Evolutionary conservation across 805 yeast genomes (phyloP).

Genomic region (Spathaspora girioi): DNA sequence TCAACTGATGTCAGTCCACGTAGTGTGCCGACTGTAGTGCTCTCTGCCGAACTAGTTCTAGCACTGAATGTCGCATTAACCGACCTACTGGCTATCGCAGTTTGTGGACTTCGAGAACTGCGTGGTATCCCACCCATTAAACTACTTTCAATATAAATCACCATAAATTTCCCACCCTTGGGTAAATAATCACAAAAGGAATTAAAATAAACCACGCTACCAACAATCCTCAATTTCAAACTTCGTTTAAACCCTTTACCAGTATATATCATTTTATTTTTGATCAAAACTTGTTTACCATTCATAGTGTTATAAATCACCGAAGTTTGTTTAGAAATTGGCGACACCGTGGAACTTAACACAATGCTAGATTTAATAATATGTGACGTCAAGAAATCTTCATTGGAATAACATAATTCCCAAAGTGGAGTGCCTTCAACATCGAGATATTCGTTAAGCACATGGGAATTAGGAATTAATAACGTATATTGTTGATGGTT

Average conservation of each 20-base stretch:
- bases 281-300: constrained; percentile 52
- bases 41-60: too few species aligned
- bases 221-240: constrained; percentile 39
- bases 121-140: constrained; percentile 37
- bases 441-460: constrained; percentile 35
- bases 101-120: too few species aligned
- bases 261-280: constrained; percentile 51
- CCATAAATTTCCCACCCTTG: constrained; percentile 50
- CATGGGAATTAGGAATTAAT: constrained; percentile 58
- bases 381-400: constrained; percentile 63
- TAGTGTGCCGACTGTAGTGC: too few species aligned
- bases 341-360: constrained; percentile 18
- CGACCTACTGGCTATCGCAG: too few species aligned
- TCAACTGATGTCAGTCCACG: background rate
- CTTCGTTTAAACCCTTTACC: constrained; percentile 55
- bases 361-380: constrained; percentile 39
- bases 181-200: constrained; percentile 61
- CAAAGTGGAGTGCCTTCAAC: constrained; percentile 23
- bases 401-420: constrained; percentile 51
- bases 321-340: constrained; percentile 31
- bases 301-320: constrained; percentile 51
- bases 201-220: constrained; percentile 42
- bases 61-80: too few species aligned
- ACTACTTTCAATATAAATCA: constrained; percentile 57
- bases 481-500: constrained; percentile 50